phyloP scores from a whole-genome alignment of 306 rosid genomes.

The Delonix regia region DNA sequence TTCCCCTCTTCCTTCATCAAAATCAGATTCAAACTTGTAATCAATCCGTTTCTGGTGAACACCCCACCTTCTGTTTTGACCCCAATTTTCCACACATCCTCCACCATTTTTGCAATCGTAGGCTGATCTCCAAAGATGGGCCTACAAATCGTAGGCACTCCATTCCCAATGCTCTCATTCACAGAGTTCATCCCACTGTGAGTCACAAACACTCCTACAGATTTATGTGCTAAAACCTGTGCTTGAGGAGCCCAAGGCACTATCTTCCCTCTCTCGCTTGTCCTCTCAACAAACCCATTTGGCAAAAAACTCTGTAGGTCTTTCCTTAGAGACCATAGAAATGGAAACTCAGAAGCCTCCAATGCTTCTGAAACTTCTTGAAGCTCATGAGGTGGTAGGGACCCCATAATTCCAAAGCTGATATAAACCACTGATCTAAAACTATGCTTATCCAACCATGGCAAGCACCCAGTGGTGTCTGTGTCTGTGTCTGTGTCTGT shows the following conservation, averaged over 20 bases:
- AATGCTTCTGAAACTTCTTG: background rate
- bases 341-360: background rate
- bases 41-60: slow-evolving; percentile 32
- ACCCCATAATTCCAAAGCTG: slow-evolving; percentile 15
- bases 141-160: slow-evolving; percentile 43
- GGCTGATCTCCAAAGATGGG: slow-evolving; percentile 41
- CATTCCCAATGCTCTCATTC: slow-evolving; percentile 32
- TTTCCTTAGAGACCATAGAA: slow-evolving; percentile 3
- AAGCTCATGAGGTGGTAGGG: slow-evolving; percentile 3
- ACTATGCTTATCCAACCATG: slow-evolving; percentile 15
- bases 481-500: background rate
- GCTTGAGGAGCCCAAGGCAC: slow-evolving; percentile 46
- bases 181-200: slow-evolving; percentile 43
- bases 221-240: slow-evolving; percentile 33
- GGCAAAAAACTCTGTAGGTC: background rate
- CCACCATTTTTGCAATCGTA: slow-evolving; percentile 33
- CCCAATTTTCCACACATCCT: slow-evolving; percentile 40
- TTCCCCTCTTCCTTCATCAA: slow-evolving; percentile 29
- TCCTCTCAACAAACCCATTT: slow-evolving; percentile 36
- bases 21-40: slow-evolving; percentile 37
- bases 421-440: slow-evolving; percentile 20
- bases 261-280: slow-evolving; percentile 8
- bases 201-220: slow-evolving; percentile 37
- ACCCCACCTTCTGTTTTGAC: slow-evolving; percentile 34
- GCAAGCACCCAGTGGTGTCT: slow-evolving; percentile 13